A percentile compares a stretch with the other conserved stretches of the same genome.
phyloP scores from a whole-genome alignment of 495 filamentous ascomycete species.

The Cairneyella variabilis region DNA sequence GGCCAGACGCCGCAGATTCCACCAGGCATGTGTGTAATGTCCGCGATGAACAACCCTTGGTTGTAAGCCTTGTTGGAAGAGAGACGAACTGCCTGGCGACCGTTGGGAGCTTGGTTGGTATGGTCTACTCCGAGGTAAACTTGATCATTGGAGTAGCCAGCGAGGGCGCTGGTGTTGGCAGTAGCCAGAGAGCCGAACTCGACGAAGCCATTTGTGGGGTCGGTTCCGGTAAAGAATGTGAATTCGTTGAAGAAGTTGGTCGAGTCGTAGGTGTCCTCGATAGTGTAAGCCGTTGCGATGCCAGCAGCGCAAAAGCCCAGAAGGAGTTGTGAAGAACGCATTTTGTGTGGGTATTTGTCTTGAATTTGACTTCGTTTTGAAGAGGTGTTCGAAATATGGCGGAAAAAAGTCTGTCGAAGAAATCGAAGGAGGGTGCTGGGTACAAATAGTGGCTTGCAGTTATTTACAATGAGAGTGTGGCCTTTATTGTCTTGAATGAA shows the following conservation, averaged over 20 bases:
- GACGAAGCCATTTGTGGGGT: constrained; percentile 71
- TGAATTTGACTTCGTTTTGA: not conserved
- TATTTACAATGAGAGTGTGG: no score
- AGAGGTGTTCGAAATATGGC: constrained; percentile 2
- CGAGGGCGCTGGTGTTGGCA: constrained; percentile 53
- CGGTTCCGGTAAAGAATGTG: constrained; percentile 46
- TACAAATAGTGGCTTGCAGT: no score
- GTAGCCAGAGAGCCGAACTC: constrained; percentile 54
- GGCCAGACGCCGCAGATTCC: constrained; percentile 62
- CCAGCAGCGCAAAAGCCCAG: constrained; percentile 13
- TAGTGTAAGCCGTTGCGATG: constrained; percentile 15
- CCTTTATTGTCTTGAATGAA: no score
- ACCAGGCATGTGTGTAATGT: constrained; percentile 74
- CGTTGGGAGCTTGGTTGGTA: constrained; percentile 35
- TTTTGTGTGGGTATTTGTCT: not conserved
- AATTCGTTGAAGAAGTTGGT: constrained; percentile 56
- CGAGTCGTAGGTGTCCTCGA: constrained; percentile 42
- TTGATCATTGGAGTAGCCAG: constrained; percentile 46
- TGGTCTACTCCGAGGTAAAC: constrained; percentile 55
- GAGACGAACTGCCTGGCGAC: constrained; percentile 63
- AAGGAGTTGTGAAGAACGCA: constrained; percentile 14
- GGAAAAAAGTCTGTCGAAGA: no score
- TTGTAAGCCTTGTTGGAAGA: constrained; percentile 64
- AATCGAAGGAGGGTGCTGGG: no score
- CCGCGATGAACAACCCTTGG: constrained; percentile 67